Conservation (phyloP, 371 early-diverging fungal species). For the Mortierella sp. region DNA sequence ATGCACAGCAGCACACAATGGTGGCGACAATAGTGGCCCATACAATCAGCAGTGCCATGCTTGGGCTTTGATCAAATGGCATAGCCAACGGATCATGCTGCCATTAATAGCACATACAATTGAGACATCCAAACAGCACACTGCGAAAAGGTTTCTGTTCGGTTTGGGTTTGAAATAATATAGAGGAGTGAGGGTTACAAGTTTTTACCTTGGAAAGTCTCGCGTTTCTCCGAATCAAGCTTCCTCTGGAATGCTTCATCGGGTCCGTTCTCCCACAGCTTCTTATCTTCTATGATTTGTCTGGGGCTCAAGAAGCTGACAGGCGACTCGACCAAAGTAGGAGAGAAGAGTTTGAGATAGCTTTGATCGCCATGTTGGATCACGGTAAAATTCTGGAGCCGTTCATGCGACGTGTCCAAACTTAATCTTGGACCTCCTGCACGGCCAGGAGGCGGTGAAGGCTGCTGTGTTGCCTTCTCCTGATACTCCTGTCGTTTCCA, state of each 20-base stretch:
- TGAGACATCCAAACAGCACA: too few species aligned
- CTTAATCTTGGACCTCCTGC: conserved; percentile 34
- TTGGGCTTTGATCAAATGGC: not conserved
- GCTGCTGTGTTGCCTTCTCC: conserved; percentile 12
- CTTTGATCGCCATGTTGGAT: conserved; percentile 32
- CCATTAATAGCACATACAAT: too few species aligned
- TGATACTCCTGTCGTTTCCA: conserved; percentile 6
- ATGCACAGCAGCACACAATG: too few species aligned
- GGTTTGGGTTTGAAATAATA: not conserved
- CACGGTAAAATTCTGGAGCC: conserved; percentile 29
- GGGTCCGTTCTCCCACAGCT: conserved; percentile 51
- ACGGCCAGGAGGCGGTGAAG: conserved; percentile 13
- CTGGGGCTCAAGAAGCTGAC: conserved; percentile 40
- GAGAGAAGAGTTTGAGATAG: conserved; percentile 48
- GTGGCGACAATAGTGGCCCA: too few species aligned
- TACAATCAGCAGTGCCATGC: not conserved
- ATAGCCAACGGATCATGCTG: not conserved
- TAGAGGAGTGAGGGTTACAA: not conserved
- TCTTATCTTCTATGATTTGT: conserved; percentile 35
- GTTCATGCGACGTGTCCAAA: conserved; percentile 46
- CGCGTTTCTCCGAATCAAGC: conserved; percentile 37
- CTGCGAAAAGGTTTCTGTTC: too few species aligned
- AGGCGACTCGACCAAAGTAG: conserved; percentile 43
- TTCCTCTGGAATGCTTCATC: conserved; percentile 41
- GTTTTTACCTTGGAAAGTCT: conserved; percentile 36